Evolutionary conservation across 2,329 filamentous ascomycete genomes (phyloP).

Genomic region (Talaromyces rugulosus): DNA sequence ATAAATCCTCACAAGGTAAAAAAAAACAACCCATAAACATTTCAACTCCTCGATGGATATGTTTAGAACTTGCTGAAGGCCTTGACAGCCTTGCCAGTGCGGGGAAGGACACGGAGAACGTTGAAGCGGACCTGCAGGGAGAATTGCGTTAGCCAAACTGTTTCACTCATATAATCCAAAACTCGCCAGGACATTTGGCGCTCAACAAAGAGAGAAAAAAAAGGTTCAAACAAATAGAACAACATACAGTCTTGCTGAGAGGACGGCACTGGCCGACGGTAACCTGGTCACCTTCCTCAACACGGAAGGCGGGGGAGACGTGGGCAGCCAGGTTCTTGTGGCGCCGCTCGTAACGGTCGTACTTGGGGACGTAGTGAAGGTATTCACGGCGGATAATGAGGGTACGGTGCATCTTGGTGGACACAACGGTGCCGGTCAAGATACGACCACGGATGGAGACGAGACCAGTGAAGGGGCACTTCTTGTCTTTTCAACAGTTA

Average conservation of each 20-base stretch:
- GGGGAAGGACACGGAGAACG: conserved; percentile 95
- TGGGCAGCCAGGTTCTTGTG: conserved; percentile 99
- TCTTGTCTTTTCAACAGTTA: conserved; percentile 73
- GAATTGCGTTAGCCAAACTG: not conserved
- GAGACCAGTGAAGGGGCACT: conserved; percentile 99
- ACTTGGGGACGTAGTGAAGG: conserved; percentile 99
- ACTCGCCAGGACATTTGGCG: not conserved
- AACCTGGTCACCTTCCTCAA: conserved; percentile 98
- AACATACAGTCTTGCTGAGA: conserved; percentile 97
- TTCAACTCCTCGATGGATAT: conserved; percentile 1
- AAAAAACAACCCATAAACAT: conserved; percentile 8
- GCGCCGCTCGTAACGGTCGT: conserved; percentile 99
- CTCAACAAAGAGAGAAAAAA: not conserved
- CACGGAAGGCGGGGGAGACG: conserved; percentile 99
- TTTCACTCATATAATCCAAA: not conserved
- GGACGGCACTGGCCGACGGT: conserved; percentile 99
- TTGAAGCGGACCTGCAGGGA: conserved; percentile 86
- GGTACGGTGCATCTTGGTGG: conserved; percentile 99
- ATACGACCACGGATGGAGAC: conserved; percentile 99
- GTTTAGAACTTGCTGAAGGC: conserved; percentile 96
- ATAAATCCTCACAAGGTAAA: conserved; percentile 3
- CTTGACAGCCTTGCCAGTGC: conserved; percentile 97
- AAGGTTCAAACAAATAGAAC: not conserved
- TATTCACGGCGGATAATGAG: conserved; percentile 99
- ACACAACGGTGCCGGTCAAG: conserved; percentile 97